phyloP scores from a whole-genome alignment of 2,329 filamentous ascomycete species.

The Diaporthe nobilis region DNA sequence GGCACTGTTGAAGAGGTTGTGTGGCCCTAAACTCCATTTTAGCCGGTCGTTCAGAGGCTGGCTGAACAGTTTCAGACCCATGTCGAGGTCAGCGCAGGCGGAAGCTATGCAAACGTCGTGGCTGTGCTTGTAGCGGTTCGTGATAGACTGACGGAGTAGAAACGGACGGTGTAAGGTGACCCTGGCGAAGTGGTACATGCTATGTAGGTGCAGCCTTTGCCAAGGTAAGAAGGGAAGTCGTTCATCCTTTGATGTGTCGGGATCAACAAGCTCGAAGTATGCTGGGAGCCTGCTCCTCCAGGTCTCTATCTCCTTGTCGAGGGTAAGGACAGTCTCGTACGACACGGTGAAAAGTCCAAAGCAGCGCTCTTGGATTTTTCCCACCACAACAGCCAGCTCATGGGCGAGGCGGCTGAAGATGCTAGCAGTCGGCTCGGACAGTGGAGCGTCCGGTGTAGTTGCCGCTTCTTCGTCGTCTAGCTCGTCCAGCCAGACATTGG shows the following conservation, averaged over 20 bases:
- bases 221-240: slow-evolving; percentile 50
- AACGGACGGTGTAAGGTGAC: slow-evolving; percentile 58
- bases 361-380: slow-evolving; percentile 56
- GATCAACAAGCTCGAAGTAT: slow-evolving; percentile 47
- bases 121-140: slow-evolving; percentile 55
- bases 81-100: slow-evolving; percentile 57
- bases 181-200: slow-evolving; percentile 56
- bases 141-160: slow-evolving; percentile 56
- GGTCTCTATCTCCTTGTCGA: slow-evolving; percentile 51
- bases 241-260: slow-evolving; percentile 49
- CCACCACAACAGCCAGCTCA: slow-evolving; percentile 45
- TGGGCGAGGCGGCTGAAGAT: slow-evolving; percentile 15
- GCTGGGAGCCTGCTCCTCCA: slow-evolving; percentile 52
- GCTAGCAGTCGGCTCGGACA: slow-evolving; percentile 10
- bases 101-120: slow-evolving; percentile 57
- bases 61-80: slow-evolving; percentile 51
- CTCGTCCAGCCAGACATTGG: slow-evolving; percentile 57
- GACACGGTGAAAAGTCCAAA: slow-evolving; percentile 54
- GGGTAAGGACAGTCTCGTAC: slow-evolving; percentile 54
- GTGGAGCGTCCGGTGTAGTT: slow-evolving; percentile 33
- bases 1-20: slow-evolving; percentile 59
- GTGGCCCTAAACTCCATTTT: slow-evolving; percentile 53
- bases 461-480: slow-evolving; percentile 50
- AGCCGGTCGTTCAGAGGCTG: slow-evolving; percentile 51
- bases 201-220: slow-evolving; percentile 56